A percentile compares a stretch with the other conserved stretches of the same genome.
Conservation (phyloP, 1,139 yeast genomes). For the Pichia sp. region DNA sequence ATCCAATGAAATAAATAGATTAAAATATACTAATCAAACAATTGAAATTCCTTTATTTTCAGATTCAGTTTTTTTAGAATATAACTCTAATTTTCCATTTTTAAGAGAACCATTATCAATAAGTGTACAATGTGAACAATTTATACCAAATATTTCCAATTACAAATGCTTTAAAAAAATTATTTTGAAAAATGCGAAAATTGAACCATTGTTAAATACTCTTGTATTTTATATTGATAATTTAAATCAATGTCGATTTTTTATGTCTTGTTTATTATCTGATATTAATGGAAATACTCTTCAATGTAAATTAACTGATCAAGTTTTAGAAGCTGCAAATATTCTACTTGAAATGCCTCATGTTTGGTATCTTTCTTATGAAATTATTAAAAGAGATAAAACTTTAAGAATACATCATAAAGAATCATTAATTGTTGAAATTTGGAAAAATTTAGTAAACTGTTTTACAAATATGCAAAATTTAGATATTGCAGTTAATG, state of each 20-base stretch:
- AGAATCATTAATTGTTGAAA: not conserved
- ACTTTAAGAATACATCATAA: not conserved
- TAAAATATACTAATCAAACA: constrained; percentile 17
- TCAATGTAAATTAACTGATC: not conserved
- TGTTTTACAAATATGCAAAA: constrained; percentile 10
- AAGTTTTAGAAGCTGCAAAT: constrained; percentile 7
- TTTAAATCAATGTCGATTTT: not conserved
- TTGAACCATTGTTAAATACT: constrained; percentile 4
- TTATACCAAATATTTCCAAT: constrained; percentile 6
- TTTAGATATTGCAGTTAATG: constrained; percentile 12
- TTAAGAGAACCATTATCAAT: constrained; percentile 17
- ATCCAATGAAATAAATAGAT: not conserved
- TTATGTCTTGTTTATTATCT: not conserved
- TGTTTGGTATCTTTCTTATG: constrained; percentile 11
- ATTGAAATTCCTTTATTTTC: constrained; percentile 16
- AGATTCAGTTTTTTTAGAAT: not conserved
- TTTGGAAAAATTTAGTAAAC: constrained; percentile 8
- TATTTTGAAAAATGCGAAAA: constrained; percentile 11
- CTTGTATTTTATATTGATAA: not conserved
- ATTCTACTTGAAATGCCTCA: constrained; percentile 10
- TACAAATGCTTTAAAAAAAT: constrained; percentile 15
- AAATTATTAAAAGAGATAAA: constrained; percentile 1
- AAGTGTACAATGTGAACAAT: constrained; percentile 9
- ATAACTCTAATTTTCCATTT: constrained; percentile 17
- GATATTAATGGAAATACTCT: not conserved